phyloP scores from a whole-genome alignment of 2,329 filamentous ascomycete species.

The Beauveria rudraprayagi region DNA sequence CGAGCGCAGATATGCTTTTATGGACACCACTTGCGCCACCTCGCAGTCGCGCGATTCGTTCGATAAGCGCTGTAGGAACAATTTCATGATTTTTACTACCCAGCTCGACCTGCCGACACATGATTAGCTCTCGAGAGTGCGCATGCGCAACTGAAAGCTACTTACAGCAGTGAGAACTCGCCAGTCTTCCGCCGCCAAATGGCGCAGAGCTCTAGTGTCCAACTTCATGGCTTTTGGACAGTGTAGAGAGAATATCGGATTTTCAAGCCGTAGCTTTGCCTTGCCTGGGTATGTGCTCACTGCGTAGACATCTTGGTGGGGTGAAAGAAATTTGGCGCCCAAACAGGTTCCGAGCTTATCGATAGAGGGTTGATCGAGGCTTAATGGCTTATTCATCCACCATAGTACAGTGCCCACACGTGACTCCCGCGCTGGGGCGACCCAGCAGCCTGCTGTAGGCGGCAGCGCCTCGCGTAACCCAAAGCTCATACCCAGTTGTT shows the following conservation, averaged over 20 bases:
- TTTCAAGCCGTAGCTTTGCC: background rate
- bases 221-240: slow-evolving; percentile 65
- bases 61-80: slow-evolving; percentile 83
- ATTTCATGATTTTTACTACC: slow-evolving; percentile 96
- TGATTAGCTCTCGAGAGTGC: slow-evolving; percentile 26
- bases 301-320: slow-evolving; percentile 8
- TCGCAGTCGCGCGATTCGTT: slow-evolving; percentile 71
- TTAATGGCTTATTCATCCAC: slow-evolving; percentile 8
- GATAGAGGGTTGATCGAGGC: slow-evolving; percentile 15
- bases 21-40: slow-evolving; percentile 73
- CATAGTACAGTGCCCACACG: slow-evolving; percentile 17
- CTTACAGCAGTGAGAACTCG: slow-evolving; percentile 83
- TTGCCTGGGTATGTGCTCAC: background rate
- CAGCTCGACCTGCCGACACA: slow-evolving; percentile 65
- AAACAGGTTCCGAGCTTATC: slow-evolving; percentile 16
- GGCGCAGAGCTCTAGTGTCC: slow-evolving; percentile 86
- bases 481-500: slow-evolving; percentile 22
- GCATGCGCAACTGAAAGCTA: slow-evolving; percentile 18
- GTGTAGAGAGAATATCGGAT: background rate
- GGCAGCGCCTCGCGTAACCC: slow-evolving; percentile 39
- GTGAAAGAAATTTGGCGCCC: slow-evolving; percentile 21
- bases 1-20: slow-evolving; percentile 79
- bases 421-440: slow-evolving; percentile 23
- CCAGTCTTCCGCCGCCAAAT: slow-evolving; percentile 91
- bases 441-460: slow-evolving; percentile 26